Conservation (phyloP, 768 basidiomycete genomes). For the Lentinula lateritia region DNA sequence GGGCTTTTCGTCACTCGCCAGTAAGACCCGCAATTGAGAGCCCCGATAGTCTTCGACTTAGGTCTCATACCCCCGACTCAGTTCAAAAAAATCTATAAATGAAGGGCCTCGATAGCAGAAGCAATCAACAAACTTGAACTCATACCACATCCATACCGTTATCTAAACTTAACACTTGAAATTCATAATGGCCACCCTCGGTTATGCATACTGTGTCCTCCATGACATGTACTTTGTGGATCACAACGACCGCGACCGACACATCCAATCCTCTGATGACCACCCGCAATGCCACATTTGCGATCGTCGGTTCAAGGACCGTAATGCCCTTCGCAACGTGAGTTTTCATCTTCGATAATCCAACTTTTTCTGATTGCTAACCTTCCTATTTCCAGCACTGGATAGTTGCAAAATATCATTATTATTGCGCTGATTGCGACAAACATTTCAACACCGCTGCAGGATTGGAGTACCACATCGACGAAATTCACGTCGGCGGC, state of each 20-base stretch:
- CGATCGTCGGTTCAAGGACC: slow-evolving; percentile 1
- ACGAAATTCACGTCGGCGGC: background rate
- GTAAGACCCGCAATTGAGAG: background rate
- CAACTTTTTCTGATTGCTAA: background rate
- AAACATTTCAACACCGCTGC: background rate
- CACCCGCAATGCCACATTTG: slow-evolving; percentile 3
- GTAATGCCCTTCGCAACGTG: background rate
- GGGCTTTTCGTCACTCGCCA: background rate
- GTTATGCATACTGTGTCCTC: background rate
- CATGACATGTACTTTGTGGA: slow-evolving; percentile 1
- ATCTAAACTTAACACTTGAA: background rate
- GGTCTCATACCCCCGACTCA: background rate
- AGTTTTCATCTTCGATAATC: background rate
- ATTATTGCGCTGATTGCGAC: slow-evolving; percentile 1
- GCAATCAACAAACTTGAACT: background rate
- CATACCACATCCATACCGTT: background rate
- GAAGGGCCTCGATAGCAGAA: background rate
- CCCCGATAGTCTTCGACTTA: background rate
- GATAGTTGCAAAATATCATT: background rate
- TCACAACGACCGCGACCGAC: background rate
- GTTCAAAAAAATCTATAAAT: background rate
- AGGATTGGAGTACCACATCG: background rate
- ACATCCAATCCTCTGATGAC: background rate
- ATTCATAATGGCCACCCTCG: background rate
- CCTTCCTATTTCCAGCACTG: background rate